phyloP scores from a whole-genome alignment of 2,329 filamentous ascomycete genomes.

The Phaeoacremonium minimum region DNA sequence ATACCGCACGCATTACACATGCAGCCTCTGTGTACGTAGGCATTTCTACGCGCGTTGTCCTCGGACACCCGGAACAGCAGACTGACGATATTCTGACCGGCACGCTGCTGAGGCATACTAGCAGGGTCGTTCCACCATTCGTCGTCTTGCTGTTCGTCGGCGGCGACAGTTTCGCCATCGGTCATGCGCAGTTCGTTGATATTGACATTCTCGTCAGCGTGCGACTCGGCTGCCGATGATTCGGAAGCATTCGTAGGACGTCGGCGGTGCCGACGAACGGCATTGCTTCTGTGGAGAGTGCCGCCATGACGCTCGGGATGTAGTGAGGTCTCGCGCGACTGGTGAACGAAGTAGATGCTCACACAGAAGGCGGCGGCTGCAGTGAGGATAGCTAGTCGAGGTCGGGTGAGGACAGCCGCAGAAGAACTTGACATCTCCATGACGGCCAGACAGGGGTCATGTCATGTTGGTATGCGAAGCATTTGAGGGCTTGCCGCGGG shows the following conservation, averaged over 20 bases:
- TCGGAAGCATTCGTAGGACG: slow-evolving; percentile 33
- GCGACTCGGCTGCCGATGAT: slow-evolving; percentile 30
- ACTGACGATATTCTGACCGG: slow-evolving; percentile 76
- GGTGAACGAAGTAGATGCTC: slow-evolving; percentile 53
- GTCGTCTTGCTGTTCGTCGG: slow-evolving; percentile 33
- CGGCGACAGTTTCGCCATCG: slow-evolving; percentile 24
- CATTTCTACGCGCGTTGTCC: slow-evolving; percentile 82
- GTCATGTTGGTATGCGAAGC: too few species aligned
- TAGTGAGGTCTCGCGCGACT: slow-evolving; percentile 20
- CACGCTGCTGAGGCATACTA: slow-evolving; percentile 38
- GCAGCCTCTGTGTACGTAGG: slow-evolving; percentile 88
- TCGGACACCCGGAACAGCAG: slow-evolving; percentile 90
- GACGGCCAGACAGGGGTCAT: slow-evolving; percentile 8
- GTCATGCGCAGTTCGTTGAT: slow-evolving; percentile 11
- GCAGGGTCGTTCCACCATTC: slow-evolving; percentile 48
- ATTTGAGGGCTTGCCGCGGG: too few species aligned
- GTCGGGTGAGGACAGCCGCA: slow-evolving; percentile 50
- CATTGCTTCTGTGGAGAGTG: slow-evolving; percentile 61
- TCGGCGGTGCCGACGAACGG: slow-evolving; percentile 45
- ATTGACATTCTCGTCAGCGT: slow-evolving; percentile 35
- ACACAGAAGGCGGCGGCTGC: slow-evolving; percentile 52
- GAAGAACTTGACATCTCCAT: slow-evolving; percentile 25
- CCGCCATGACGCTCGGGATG: slow-evolving; percentile 19
- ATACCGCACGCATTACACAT: slow-evolving; percentile 86
- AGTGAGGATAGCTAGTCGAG: slow-evolving; percentile 51